A percentile compares a stretch with the other conserved stretches of the same genome.
phyloP scores from a whole-genome alignment of 78 protist genomes.

The Parvularia atlantis region DNA sequence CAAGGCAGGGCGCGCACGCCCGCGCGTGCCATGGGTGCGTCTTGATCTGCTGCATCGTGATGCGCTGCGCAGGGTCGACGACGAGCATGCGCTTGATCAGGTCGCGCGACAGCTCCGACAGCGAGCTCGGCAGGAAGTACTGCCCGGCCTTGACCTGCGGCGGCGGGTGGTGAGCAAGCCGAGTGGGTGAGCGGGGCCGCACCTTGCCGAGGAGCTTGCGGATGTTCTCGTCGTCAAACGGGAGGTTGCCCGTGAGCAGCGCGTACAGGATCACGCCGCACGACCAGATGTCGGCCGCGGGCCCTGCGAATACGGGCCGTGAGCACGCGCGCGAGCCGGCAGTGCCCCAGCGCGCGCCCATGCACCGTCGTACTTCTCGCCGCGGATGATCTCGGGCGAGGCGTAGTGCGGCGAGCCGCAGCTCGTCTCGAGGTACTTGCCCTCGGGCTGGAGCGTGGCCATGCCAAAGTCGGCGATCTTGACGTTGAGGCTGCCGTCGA shows the following conservation, averaged over 20 bases:
- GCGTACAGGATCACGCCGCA: slow-evolving; percentile 61
- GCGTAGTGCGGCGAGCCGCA: slow-evolving; percentile 83
- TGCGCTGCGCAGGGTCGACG: slow-evolving; percentile 85
- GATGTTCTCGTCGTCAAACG: slow-evolving; percentile 80
- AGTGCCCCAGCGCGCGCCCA: too few species aligned
- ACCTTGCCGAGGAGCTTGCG: too few species aligned
- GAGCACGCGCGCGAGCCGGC: too few species aligned
- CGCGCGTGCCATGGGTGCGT: slow-evolving; percentile 86
- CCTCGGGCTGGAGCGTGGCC: slow-evolving; percentile 38
- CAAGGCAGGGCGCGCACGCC: too few species aligned
- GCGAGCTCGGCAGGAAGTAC: slow-evolving; percentile 56
- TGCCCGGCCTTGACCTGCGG: slow-evolving; percentile 75
- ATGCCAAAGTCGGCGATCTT: slow-evolving; percentile 93
- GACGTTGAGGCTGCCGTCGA: slow-evolving; percentile 44
- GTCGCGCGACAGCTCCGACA: slow-evolving; percentile 61
- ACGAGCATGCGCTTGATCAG: slow-evolving; percentile 76
- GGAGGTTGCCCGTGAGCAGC: slow-evolving; percentile 73
- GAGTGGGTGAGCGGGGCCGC: too few species aligned
- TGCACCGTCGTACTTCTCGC: slow-evolving; percentile 37
- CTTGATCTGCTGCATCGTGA: slow-evolving; percentile 74
- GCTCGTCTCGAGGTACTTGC: neutral
- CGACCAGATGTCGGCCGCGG: slow-evolving; percentile 53
- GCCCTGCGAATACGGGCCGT: too few species aligned
- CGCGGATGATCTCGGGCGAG: slow-evolving; percentile 66
- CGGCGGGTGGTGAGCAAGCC: too few species aligned